Conservation (phyloP, 768 basidiomycete species). For the Boletus pseudo-olivaceus region DNA sequence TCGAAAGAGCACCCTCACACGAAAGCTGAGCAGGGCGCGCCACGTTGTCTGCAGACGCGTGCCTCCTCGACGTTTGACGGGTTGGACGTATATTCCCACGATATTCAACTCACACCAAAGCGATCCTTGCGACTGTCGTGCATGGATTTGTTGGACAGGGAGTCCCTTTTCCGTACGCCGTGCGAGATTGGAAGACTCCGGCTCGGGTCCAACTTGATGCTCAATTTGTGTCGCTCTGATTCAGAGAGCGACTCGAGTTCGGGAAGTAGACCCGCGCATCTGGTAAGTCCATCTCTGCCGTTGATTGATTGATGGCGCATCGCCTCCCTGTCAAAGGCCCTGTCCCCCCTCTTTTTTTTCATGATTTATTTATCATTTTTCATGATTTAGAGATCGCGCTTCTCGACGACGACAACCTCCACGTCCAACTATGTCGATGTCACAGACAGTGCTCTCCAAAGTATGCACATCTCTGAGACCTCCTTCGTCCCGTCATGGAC, state of each 20-base stretch:
- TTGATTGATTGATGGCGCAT: background rate
- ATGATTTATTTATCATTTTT: background rate
- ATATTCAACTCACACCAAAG: constrained; percentile 13
- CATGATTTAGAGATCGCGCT: constrained; percentile 30
- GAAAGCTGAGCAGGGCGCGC: constrained; percentile 5
- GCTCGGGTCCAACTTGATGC: constrained; percentile 22
- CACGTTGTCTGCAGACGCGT: constrained; percentile 16
- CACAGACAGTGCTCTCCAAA: background rate
- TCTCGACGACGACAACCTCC: constrained; percentile 34
- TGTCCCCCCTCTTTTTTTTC: background rate
- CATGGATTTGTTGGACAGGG: constrained; percentile 20
- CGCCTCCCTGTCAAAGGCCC: background rate
- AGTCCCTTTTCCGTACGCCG: constrained; percentile 13
- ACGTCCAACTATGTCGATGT: constrained; percentile 31
- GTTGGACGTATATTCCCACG: constrained; percentile 30
- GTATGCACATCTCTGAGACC: background rate
- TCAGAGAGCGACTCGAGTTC: constrained; percentile 12
- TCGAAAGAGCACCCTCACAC: constrained; percentile 19
- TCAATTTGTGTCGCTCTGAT: constrained; percentile 15
- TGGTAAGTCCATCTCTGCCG: constrained; percentile 14
- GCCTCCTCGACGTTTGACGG: constrained; percentile 32
- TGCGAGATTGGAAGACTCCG: constrained; percentile 13
- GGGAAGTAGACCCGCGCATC: background rate
- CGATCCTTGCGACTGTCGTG: constrained; percentile 21
- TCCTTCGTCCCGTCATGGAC: constrained; percentile 4